Conservation (phyloP, 352 stramenopile species). For the Phytophthora pistaciae region DNA sequence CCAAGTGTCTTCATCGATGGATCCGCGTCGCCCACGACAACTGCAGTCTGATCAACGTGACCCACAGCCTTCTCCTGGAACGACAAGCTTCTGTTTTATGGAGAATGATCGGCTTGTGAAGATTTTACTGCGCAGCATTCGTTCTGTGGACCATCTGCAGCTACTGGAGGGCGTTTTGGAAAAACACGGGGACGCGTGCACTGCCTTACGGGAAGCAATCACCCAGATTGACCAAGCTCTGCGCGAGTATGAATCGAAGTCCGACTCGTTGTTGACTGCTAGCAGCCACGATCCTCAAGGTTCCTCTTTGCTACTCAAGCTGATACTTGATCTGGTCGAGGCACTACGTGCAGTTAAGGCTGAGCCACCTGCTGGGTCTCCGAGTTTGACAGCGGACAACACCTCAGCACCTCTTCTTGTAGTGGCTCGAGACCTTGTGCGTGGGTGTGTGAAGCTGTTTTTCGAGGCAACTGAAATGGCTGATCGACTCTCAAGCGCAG, state of each 20-base stretch:
- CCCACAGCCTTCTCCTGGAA: conserved; percentile 6
- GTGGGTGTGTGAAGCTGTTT: conserved; percentile 63
- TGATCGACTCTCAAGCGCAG: conserved; percentile 53
- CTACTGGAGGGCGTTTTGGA: conserved; percentile 57
- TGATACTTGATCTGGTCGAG: conserved; percentile 41
- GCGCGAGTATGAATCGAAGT: conserved; percentile 33
- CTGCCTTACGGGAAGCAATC: conserved; percentile 41
- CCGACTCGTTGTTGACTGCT: conserved; percentile 18
- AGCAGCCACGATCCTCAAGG: not conserved
- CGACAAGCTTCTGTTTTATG: conserved; percentile 56
- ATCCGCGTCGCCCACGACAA: conserved; percentile 6
- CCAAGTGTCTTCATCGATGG: not conserved
- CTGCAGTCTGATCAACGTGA: conserved; percentile 4
- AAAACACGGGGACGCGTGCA: conserved; percentile 54
- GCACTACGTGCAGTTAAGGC: conserved; percentile 21
- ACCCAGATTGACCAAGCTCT: conserved; percentile 45
- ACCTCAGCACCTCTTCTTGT: conserved; percentile 31
- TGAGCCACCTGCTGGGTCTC: not conserved
- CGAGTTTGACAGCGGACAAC: not conserved
- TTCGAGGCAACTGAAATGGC: conserved; percentile 77
- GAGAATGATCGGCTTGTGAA: conserved; percentile 82
- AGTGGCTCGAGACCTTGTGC: conserved; percentile 45
- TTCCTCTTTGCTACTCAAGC: conserved; percentile 19
- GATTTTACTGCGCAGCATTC: conserved; percentile 79
- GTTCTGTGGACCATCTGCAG: conserved; percentile 59